Percentiles rank a stretch among this genome's conserved stretches.
Evolutionary conservation across 768 basidiomycete species (phyloP).

Genomic region (Serendipita indica): DNA sequence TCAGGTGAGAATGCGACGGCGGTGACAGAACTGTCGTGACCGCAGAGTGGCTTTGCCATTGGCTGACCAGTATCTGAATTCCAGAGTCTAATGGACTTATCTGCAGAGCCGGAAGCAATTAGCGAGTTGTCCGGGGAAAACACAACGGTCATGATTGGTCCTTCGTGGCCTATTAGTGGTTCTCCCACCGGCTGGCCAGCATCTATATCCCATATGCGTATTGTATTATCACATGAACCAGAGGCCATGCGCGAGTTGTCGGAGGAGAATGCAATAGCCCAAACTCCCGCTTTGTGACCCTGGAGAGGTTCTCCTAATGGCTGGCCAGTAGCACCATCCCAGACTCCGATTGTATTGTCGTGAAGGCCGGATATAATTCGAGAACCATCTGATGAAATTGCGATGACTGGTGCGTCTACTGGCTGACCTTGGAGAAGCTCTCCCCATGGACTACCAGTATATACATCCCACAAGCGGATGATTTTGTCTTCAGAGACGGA

Average conservation of each 20-base stretch:
- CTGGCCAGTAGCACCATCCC: background rate
- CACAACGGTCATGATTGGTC: slow-evolving; percentile 8
- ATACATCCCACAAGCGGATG: slow-evolving; percentile 16
- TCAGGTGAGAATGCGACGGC: slow-evolving; percentile 16
- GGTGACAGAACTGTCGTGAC: slow-evolving; percentile 7
- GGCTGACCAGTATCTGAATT: slow-evolving; percentile 14
- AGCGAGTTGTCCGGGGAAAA: slow-evolving; percentile 15
- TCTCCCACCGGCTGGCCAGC: background rate
- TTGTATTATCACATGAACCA: slow-evolving; percentile 10
- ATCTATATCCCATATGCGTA: slow-evolving; percentile 12
- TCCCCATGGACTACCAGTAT: slow-evolving; percentile 4
- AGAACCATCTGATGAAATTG: slow-evolving; percentile 10
- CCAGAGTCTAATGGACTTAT: slow-evolving; percentile 18
- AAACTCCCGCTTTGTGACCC: slow-evolving; percentile 11
- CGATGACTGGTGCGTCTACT: background rate
- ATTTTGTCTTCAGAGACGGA: slow-evolving; percentile 15
- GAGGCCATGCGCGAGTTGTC: slow-evolving; percentile 12
- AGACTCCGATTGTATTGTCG: background rate
- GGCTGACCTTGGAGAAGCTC: slow-evolving; percentile 12
- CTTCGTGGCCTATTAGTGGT: slow-evolving; percentile 10
- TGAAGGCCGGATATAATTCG: slow-evolving; percentile 2
- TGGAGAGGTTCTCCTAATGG: background rate
- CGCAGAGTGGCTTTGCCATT: background rate
- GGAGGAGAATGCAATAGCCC: slow-evolving; percentile 14
- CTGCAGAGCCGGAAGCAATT: slow-evolving; percentile 21